Evolutionary conservation across 208 protist genomes (phyloP), one percentile per base, ranked within the genome.

Genomic region (Borovskyia barvae): DNA sequence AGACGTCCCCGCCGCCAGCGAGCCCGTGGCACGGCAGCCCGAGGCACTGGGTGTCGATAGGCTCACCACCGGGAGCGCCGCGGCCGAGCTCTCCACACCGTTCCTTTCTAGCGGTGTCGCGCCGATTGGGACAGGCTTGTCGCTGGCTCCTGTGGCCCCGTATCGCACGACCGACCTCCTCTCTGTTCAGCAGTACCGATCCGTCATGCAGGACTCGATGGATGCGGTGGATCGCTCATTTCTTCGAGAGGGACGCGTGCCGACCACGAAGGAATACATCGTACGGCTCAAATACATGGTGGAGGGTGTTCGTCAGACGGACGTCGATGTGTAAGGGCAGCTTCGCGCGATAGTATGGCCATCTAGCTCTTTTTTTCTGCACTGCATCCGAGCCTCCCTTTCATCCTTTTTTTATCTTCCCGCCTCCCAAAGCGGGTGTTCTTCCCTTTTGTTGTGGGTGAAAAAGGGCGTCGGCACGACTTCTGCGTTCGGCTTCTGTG

Each of bases 211-310:
- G 56, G 87, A 94, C 52, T 57, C 77, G 5, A 72, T 90, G 57
- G 83, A 85, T 59, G 71, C 80, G 0, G 79, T 92, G 7, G 87
- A 94, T 62, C 75, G 80, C 36, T 89, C 77, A 4, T 94, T 87
- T 51, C 66, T 90, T 5, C 80, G 79, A 19, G 87, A 94, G 59
- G 72, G 72, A 15, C 77, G 75, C n/a, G 75, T 65, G 26, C 87
- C 87, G 8, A 80, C 74, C 7, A 77, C 79, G 3, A 73, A 35
- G 30, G 79, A 91, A 64, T 94, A 94, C 54, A 56, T 92, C 20
- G 52, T 80, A 15, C 78, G 87, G 3, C 66, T 94, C 5, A 67
- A 67, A 17, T 86, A 64, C 33, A 75, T 77, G 5, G 24, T 94
- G 2, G 81, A 90, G 19, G 87, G 84, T n/a, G 75, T 94, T 63